Conservation (phyloP, 192 early-diverging fungal genomes). For the Chytriomyces confervae region DNA sequence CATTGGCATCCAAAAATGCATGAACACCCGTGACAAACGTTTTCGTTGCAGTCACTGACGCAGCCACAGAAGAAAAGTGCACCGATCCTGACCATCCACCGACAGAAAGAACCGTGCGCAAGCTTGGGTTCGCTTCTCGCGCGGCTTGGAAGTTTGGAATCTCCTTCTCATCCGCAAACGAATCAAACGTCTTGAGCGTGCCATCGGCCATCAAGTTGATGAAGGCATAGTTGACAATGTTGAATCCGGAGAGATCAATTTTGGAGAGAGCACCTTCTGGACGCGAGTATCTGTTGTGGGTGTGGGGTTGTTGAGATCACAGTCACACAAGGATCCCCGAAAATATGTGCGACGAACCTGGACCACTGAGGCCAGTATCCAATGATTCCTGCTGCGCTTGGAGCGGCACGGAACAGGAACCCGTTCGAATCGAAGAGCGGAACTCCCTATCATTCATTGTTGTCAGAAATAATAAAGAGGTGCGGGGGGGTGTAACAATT, state of each 20-base stretch:
- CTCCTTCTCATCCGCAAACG: conserved; percentile 4
- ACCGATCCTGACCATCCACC: conserved; percentile 1
- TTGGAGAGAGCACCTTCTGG: background rate
- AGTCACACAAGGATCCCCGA: too few relatives aligned
- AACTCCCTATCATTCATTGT: background rate
- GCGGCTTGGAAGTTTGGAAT: background rate
- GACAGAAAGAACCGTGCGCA: conserved; percentile 16
- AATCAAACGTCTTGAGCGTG: conserved; percentile 4
- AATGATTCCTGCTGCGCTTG: background rate
- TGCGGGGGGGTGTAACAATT: background rate
- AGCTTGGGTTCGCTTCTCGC: background rate
- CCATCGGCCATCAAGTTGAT: conserved; percentile 9
- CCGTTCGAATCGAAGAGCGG: background rate
- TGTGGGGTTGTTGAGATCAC: too few relatives aligned
- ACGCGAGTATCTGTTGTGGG: background rate
- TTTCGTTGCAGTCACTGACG: background rate
- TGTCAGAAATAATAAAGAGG: background rate
- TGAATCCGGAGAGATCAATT: background rate
- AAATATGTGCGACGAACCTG: too few relatives aligned
- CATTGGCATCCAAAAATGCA: background rate
- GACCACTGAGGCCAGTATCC: conserved; percentile 14
- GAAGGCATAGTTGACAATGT: conserved; percentile 19
- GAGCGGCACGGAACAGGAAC: conserved; percentile 1
- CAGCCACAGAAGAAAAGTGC: conserved; percentile 16
- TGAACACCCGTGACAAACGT: conserved; percentile 15